Evolutionary conservation across 768 basidiomycete species (phyloP).

Genomic region (Xanthoconium purpureum): DNA sequence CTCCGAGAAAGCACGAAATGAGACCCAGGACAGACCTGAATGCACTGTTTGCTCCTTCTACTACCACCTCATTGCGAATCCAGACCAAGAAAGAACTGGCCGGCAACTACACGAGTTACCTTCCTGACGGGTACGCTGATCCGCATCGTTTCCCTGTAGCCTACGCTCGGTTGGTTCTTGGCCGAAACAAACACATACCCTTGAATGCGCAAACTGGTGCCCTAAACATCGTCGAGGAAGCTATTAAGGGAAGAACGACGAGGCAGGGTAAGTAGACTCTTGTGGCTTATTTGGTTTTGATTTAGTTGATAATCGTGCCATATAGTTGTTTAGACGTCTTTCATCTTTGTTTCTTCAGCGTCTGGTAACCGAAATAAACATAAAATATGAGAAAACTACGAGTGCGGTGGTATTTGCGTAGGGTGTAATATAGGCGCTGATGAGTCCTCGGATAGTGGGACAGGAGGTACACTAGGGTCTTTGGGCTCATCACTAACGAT

Average conservation of each 20-base stretch:
- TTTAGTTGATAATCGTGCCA: background rate
- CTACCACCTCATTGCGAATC: conserved; percentile 16
- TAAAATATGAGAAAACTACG: conserved; percentile 25
- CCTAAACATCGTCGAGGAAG: conserved; percentile 36
- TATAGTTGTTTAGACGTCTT: conserved; percentile 13
- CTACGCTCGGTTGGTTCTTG: conserved; percentile 42
- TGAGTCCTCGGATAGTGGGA: background rate
- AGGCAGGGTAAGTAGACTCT: conserved; percentile 11
- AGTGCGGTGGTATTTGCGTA: conserved; percentile 3
- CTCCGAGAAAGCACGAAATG: conserved; percentile 18
- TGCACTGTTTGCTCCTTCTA: conserved; percentile 14
- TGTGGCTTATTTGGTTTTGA: background rate
- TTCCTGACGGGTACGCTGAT: conserved; percentile 28
- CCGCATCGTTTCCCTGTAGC: conserved; percentile 37
- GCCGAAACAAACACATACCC: conserved; percentile 41
- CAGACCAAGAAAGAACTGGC: conserved; percentile 37
- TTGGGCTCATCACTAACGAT: conserved; percentile 2
- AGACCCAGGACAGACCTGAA: conserved; percentile 22
- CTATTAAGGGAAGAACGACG: conserved; percentile 5
- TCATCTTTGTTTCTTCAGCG: background rate
- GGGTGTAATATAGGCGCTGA: conserved; percentile 14
- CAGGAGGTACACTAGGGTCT: conserved; percentile 1
- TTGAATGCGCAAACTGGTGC: conserved; percentile 39
- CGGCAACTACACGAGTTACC: conserved; percentile 52
- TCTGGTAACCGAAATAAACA: conserved; percentile 27